Evolutionary conservation across 2,329 filamentous ascomycete genomes (phyloP).

Genomic region (Periconia sp.): DNA sequence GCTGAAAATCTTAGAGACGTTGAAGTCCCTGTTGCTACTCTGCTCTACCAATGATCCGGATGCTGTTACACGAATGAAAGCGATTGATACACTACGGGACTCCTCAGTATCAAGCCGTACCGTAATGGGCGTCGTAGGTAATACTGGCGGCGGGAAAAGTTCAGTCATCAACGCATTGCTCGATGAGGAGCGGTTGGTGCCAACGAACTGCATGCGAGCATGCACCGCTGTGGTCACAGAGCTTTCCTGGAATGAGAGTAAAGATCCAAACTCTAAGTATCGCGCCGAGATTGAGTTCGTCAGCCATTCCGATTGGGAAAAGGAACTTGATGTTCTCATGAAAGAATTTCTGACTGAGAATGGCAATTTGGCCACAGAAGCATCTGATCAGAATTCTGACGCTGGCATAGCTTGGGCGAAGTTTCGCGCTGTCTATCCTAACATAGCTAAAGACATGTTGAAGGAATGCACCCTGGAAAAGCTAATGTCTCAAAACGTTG

Average conservation of each 20-base stretch:
- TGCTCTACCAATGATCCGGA: slow-evolving; percentile 30
- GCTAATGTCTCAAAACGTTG: slow-evolving; percentile 50
- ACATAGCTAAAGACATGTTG: slow-evolving; percentile 49
- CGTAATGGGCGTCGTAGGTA: slow-evolving; percentile 66
- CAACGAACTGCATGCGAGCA: slow-evolving; percentile 65
- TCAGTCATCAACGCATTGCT: slow-evolving; percentile 69
- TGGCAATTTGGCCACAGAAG: slow-evolving; percentile 48
- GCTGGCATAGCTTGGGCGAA: slow-evolving; percentile 58
- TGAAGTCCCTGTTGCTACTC: slow-evolving; percentile 40
- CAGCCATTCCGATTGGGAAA: slow-evolving; percentile 56
- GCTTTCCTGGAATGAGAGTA: slow-evolving; percentile 61
- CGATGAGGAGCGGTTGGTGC: slow-evolving; percentile 64
- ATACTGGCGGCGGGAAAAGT: slow-evolving; percentile 67
- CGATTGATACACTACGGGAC: slow-evolving; percentile 51
- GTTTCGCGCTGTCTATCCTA: slow-evolving; percentile 57
- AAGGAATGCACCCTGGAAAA: slow-evolving; percentile 42
- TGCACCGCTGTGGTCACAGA: slow-evolving; percentile 69
- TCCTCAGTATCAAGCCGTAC: slow-evolving; percentile 50
- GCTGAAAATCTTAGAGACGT: slow-evolving; percentile 40
- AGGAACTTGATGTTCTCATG: slow-evolving; percentile 58
- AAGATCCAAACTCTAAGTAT: slow-evolving; percentile 51
- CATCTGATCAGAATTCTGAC: slow-evolving; percentile 53
- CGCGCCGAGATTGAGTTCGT: slow-evolving; percentile 66
- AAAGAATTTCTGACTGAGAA: slow-evolving; percentile 54
- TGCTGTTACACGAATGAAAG: slow-evolving; percentile 47